Evolutionary conservation across 2,329 filamentous ascomycete genomes (phyloP), one percentile per base, ranked within the genome.

Genomic region (Alternaria triticina): DNA sequence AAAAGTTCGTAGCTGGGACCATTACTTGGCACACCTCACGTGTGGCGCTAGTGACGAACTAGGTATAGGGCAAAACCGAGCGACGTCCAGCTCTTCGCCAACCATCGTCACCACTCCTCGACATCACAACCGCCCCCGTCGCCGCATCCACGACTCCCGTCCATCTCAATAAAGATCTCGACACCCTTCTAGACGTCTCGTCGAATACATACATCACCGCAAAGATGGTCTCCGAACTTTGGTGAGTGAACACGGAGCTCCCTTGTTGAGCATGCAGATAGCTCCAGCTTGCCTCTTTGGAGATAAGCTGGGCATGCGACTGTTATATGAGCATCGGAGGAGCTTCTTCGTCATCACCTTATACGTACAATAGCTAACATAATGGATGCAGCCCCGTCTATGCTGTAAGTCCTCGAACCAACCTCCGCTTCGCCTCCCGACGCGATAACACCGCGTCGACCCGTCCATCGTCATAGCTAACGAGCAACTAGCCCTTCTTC

Each of bases 141-240:
- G 70, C 65, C 64, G 63, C 72, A 69, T 72, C 74, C 68, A 72
- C 73, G 64, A 55, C 68, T 61, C 61, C 60, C 66, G 61, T 68
- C 67, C 74, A 76, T 78, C 74, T 73, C 74, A 72, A 65, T 64
- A 59, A 65, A 70, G 65, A 74, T 73, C 71, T 66, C 61, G 45
- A 67, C 59, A 27, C 52, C 64, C 49, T 67, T 69, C 66, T 58
- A 66, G 67, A 72, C 66, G 61, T 57, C 49, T 61, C 52, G 57
- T 70, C 67, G 62, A 72, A 49, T 54, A 54, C 64, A 58, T 66
- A 70, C 40, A 71, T 51, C 64, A 67, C 75, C 70, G 72, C 75
- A 86, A 90, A 84, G 79, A 95, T 96, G 92, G 83, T 89, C 81
- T 85, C 90, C 77, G 91, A 94, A 86, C 87, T 91, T 82, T 96